Conservation (phyloP, 139 green algal species). For the Eudorina sp. region DNA sequence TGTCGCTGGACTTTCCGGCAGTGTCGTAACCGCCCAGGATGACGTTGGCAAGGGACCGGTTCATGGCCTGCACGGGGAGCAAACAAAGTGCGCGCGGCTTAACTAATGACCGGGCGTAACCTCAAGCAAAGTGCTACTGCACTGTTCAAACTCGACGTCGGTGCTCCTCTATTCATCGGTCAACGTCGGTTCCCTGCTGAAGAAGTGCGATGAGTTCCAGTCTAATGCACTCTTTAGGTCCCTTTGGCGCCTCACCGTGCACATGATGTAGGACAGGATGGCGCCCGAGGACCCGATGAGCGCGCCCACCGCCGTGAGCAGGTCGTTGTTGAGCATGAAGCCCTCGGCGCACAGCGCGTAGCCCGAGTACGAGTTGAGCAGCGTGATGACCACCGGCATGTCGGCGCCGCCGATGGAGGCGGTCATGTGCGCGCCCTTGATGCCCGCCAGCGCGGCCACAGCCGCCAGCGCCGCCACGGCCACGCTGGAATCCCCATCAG, state of each 20-base stretch:
- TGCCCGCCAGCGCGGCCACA: slow-evolving; percentile 75
- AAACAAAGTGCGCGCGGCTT: background rate
- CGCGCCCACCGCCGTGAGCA: slow-evolving; percentile 87
- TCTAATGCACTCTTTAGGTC: background rate
- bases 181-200: too few species aligned
- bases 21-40: slow-evolving; percentile 88
- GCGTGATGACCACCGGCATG: slow-evolving; percentile 92
- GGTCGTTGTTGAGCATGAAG: slow-evolving; percentile 88
- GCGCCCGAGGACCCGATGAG: slow-evolving; percentile 91
- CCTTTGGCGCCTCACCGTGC: slow-evolving; percentile 55
- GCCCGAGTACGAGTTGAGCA: slow-evolving; percentile 91
- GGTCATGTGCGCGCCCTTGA: slow-evolving; percentile 89
- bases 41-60: slow-evolving; percentile 89
- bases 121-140: background rate
- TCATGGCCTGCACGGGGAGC: slow-evolving; percentile 78
- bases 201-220: background rate
- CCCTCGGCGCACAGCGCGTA: slow-evolving; percentile 92
- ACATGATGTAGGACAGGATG: slow-evolving; percentile 96
- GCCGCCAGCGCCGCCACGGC: slow-evolving; percentile 64
- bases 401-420: slow-evolving; percentile 90
- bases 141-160: too few species aligned
- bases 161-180: too few species aligned
- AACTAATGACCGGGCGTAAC: background rate
- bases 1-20: background rate
- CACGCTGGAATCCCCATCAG: slow-evolving; percentile 24